Percentiles rank a stretch among this genome's conserved stretches.
These are phyloP conservation scores for Cyberlindnera maritima DNA, from an alignment of 805 yeast genomes.

Conservation along the genomic window DNA sequence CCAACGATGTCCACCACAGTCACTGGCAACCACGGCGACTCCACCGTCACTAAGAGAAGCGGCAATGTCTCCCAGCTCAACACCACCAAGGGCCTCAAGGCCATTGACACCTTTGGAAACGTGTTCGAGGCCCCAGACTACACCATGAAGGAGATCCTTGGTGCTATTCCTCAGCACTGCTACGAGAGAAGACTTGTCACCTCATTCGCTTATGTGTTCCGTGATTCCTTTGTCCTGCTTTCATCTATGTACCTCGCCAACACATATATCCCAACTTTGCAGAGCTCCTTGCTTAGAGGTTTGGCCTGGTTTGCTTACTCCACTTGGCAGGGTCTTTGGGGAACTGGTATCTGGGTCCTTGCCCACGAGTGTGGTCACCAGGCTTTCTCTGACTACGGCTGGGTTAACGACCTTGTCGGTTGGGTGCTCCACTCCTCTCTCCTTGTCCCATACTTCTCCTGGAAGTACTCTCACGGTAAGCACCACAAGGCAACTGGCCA, in stretches of 20 bases:
- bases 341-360: constrained; percentile 59
- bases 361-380: constrained; percentile 68
- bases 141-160: constrained; percentile 54
- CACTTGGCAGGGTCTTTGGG: constrained; percentile 44
- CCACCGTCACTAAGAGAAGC: constrained; percentile 17
- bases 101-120: constrained; percentile 51
- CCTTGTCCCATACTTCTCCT: constrained; percentile 59
- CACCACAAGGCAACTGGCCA: constrained; percentile 67
- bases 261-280: constrained; percentile 41
- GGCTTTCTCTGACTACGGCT: constrained; percentile 54
- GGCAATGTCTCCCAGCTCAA: constrained; percentile 24
- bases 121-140: constrained; percentile 60
- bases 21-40: constrained; percentile 6
- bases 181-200: constrained; percentile 49
- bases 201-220: constrained; percentile 49
- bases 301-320: constrained; percentile 41
- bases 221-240: constrained; percentile 46
- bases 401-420: constrained; percentile 54
- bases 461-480: constrained; percentile 59
- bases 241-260: constrained; percentile 34
- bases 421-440: constrained; percentile 59
- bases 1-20: constrained; percentile 11
- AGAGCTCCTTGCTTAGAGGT: constrained; percentile 34
- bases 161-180: constrained; percentile 60
- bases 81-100: constrained; percentile 28